A percentile compares a stretch with the other conserved stretches of the same genome.
These are phyloP conservation scores for Sequoiadendron giganteum DNA, from an alignment of 75 land plant genomes.

Conservation along the genomic window DNA sequence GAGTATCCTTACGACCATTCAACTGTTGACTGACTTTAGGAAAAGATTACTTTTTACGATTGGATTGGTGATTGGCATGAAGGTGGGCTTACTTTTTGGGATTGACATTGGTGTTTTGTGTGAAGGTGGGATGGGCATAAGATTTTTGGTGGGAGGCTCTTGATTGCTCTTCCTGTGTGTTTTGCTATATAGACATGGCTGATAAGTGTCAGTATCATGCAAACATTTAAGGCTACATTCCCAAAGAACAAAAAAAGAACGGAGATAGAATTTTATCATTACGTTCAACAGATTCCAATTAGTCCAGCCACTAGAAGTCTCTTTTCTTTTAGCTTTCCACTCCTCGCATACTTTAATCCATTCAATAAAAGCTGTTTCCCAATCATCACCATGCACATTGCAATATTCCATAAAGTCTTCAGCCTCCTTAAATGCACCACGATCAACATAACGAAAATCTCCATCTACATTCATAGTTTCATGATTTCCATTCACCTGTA, in stretches of 20 bases:
- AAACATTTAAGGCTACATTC: background rate
- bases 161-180: too few relatives aligned
- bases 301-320: slow-evolving; percentile 48
- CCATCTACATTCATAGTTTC: slow-evolving; percentile 97
- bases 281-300: slow-evolving; percentile 76
- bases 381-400: slow-evolving; percentile 41
- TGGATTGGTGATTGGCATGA: too few relatives aligned
- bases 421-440: slow-evolving; percentile 80
- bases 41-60: too few relatives aligned
- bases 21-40: too few relatives aligned
- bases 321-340: slow-evolving; percentile 38
- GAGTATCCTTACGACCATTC: too few relatives aligned
- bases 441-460: slow-evolving; percentile 87
- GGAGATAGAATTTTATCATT: background rate
- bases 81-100: too few relatives aligned
- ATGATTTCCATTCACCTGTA: slow-evolving; percentile 91
- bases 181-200: too few relatives aligned
- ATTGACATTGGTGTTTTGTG: too few relatives aligned
- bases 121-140: too few relatives aligned
- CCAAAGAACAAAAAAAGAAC: background rate
- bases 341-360: slow-evolving; percentile 53
- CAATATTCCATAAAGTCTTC: slow-evolving; percentile 64
- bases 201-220: too few relatives aligned
- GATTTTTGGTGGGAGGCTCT: too few relatives aligned
- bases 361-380: slow-evolving; percentile 72